A percentile compares a stretch with the other conserved stretches of the same genome.
Conservation (phyloP, 2,329 filamentous ascomycete genomes). For the Fusarium sterilihyphosum region DNA sequence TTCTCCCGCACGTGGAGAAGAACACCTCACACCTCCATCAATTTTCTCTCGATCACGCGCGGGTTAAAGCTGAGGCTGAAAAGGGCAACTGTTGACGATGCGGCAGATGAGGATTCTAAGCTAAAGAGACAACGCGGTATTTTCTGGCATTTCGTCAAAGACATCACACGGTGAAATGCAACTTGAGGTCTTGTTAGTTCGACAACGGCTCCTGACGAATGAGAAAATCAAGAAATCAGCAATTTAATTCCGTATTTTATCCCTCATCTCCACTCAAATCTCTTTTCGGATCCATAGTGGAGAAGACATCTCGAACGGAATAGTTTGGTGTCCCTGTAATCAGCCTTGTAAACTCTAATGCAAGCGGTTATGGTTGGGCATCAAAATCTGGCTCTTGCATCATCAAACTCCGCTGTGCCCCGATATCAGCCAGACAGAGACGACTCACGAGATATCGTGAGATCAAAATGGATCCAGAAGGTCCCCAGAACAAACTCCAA, state of each 20-base stretch:
- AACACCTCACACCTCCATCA: slow-evolving; percentile 5
- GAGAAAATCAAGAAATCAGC: neutral
- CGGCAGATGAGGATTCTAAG: neutral
- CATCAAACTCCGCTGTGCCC: slow-evolving; percentile 22
- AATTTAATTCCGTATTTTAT: slow-evolving; percentile 16
- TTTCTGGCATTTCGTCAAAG: slow-evolving; percentile 2
- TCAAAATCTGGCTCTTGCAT: slow-evolving; percentile 24
- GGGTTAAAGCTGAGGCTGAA: slow-evolving; percentile 3
- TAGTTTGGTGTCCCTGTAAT: slow-evolving; percentile 11
- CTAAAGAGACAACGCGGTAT: neutral
- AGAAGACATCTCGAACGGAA: slow-evolving; percentile 4
- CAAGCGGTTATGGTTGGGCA: slow-evolving; percentile 26
- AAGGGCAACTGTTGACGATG: slow-evolving; percentile 6
- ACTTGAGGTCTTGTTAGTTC: neutral
- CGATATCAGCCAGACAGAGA: slow-evolving; percentile 8
- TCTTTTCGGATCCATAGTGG: slow-evolving; percentile 7
- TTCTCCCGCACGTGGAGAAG: slow-evolving; percentile 38
- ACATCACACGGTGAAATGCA: neutral
- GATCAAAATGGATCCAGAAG: slow-evolving; percentile 15
- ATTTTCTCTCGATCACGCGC: slow-evolving; percentile 28
- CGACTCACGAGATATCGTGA: neutral
- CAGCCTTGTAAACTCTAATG: slow-evolving; percentile 29
- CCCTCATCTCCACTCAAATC: slow-evolving; percentile 18
- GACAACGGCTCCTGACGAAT: neutral
- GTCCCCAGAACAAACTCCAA: slow-evolving; percentile 2